A percentile compares a stretch with the other conserved stretches of the same genome.
Conservation (phyloP, 1,139 yeast species). For the Hyphopichia burtonii region DNA sequence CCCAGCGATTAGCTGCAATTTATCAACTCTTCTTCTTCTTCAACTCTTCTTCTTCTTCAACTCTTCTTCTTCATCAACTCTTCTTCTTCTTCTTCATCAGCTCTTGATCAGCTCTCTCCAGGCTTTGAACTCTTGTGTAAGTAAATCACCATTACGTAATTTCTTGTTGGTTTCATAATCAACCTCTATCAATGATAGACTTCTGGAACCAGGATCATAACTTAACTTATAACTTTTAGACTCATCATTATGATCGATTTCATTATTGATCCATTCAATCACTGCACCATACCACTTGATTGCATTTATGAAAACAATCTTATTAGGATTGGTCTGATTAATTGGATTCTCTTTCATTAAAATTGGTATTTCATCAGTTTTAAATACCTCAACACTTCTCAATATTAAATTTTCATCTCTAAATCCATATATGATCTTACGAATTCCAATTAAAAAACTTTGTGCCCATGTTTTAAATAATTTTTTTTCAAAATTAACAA, state of each 20-base stretch:
- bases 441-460: constrained; percentile 82
- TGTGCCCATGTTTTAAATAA: constrained; percentile 89
- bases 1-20: too few species aligned
- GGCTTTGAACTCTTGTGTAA: constrained; percentile 54
- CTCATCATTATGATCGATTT: constrained; percentile 50
- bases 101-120: constrained; percentile 51
- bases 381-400: constrained; percentile 67
- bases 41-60: too few species aligned
- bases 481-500: constrained; percentile 66
- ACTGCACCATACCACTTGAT: constrained; percentile 84
- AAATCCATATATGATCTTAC: constrained; percentile 78
- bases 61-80: too few species aligned
- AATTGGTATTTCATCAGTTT: constrained; percentile 77
- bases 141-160: constrained; percentile 37
- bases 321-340: constrained; percentile 30
- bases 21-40: too few species aligned
- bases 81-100: too few species aligned
- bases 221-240: constrained; percentile 29
- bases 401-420: constrained; percentile 70
- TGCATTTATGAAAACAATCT: constrained; percentile 70
- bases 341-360: constrained; percentile 46
- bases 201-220: constrained; percentile 33
- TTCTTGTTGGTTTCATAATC: constrained; percentile 23
- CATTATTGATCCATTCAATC: constrained; percentile 68
- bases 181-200: constrained; percentile 30